Conservation (phyloP, 2,329 filamentous ascomycete species). For the Rhynchosporium graminicola region DNA sequence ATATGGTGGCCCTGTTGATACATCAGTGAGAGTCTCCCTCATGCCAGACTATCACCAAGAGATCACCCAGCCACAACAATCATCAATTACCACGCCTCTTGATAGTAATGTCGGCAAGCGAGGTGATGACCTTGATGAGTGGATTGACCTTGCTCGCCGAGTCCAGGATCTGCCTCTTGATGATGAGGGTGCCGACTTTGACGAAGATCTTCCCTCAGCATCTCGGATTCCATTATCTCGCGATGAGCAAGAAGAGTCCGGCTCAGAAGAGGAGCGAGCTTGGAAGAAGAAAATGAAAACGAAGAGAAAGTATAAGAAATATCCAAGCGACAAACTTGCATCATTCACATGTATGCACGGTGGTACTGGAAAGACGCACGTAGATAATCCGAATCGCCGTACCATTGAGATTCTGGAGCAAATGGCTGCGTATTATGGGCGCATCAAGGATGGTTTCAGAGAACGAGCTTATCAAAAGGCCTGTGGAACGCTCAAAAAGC, state of each 20-base stretch:
- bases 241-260: slow-evolving; percentile 25
- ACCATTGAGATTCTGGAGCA: slow-evolving; percentile 77
- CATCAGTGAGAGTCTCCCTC: slow-evolving; percentile 15
- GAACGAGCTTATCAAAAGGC: slow-evolving; percentile 74
- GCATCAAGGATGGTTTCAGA: slow-evolving; percentile 77
- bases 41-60: background rate
- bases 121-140: slow-evolving; percentile 61
- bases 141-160: slow-evolving; percentile 63
- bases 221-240: slow-evolving; percentile 15
- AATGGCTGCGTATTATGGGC: slow-evolving; percentile 77
- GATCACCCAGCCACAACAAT: slow-evolving; percentile 14
- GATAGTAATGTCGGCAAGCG: background rate
- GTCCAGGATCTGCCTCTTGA: slow-evolving; percentile 60
- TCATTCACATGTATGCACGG: slow-evolving; percentile 57
- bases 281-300: slow-evolving; percentile 10
- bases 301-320: slow-evolving; percentile 22
- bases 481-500: slow-evolving; percentile 70
- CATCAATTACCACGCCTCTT: slow-evolving; percentile 10
- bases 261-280: slow-evolving; percentile 41
- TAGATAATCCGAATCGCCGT: slow-evolving; percentile 67
- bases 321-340: slow-evolving; percentile 43
- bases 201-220: too few relatives aligned
- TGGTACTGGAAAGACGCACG: slow-evolving; percentile 44
- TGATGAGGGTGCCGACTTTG: slow-evolving; percentile 37
- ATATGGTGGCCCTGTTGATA: background rate